Evolutionary conservation across 306 rosid genomes (phyloP).

Genomic region (Prunus salicina): DNA sequence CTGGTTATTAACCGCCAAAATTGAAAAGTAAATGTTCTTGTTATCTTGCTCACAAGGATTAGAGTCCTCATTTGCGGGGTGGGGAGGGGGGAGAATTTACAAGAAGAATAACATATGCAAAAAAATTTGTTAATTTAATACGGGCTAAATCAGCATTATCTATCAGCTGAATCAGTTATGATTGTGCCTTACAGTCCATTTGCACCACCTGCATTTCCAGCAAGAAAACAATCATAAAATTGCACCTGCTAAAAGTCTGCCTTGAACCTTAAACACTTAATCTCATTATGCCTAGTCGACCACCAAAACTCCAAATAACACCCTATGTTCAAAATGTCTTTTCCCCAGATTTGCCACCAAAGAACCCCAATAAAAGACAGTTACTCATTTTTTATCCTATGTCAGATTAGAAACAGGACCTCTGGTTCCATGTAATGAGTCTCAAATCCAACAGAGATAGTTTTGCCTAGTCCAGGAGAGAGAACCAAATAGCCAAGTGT

Average conservation of each 20-base stretch:
- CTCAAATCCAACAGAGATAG: neutral
- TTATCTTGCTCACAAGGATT: neutral
- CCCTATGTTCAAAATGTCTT: neutral
- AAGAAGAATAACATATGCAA: neutral
- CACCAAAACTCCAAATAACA: neutral
- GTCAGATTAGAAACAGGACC: neutral
- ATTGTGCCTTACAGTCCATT: neutral
- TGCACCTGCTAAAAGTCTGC: neutral
- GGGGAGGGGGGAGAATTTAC: neutral
- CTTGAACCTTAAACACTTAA: neutral
- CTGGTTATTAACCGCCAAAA: neutral
- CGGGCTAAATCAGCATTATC: neutral
- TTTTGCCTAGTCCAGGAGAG: neutral
- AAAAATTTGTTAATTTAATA: neutral
- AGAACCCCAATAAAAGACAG: neutral
- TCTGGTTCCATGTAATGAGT: neutral
- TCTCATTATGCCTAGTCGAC: neutral
- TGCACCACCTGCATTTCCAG: neutral
- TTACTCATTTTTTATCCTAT: neutral
- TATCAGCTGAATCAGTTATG: neutral
- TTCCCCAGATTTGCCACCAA: neutral
- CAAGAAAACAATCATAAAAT: neutral
- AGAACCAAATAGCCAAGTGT: neutral
- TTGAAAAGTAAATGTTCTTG: constrained; percentile 10
- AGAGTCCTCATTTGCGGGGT: neutral